Base-by-base conservation (phyloP, 345 rosid species). In the Raphanus raphanistrum region DNA sequence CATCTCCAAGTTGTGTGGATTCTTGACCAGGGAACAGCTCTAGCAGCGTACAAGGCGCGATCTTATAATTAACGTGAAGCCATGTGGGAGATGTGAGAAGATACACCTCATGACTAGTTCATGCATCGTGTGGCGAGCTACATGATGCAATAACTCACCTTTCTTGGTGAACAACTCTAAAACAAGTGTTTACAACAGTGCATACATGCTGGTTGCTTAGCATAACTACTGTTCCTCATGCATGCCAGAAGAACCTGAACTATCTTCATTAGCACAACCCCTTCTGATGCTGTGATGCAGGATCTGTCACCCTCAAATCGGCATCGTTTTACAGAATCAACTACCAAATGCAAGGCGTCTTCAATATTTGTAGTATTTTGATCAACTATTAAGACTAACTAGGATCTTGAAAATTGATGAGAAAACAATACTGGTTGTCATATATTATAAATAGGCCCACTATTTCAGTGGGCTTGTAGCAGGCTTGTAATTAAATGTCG, bases 121-220 rank as follows among this genome's bases (percentile, higher is more conserved):
- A 63, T 88, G 90, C 97, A 95, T 91, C 10, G 98, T 89, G 75
- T 89, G 89, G 63, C 97, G 98, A 82, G 98, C 98, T 61, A 92
- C 86, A 71, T 89, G 85, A 72, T 92, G 99, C 85, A 88, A 76
- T 71, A 90, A 78, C 76, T 90, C 96, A 66, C 91, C 85, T 77
- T 90, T 88, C 97, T 87, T 95, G 99, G 83, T 95, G 97, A 74
- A 92, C 97, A 78, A 95, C 86, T 27, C 97, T 97, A 71, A 89
- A 95, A 83, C 99, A 95, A 74, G 99, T 95, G 84, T 90, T 92
- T 67, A 95, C 94, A 33, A 93, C 87, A 71, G 90, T 95, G 83
- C 99, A 92, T 61, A 92, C 96, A 88, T 91, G 96, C 81, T 92
- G 97, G 84, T 95, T 95, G 70, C 96, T 89, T 82, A 92, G 87